Conservation (phyloP, 2,329 filamentous ascomycete genomes). For the Aspergillus ruber region DNA sequence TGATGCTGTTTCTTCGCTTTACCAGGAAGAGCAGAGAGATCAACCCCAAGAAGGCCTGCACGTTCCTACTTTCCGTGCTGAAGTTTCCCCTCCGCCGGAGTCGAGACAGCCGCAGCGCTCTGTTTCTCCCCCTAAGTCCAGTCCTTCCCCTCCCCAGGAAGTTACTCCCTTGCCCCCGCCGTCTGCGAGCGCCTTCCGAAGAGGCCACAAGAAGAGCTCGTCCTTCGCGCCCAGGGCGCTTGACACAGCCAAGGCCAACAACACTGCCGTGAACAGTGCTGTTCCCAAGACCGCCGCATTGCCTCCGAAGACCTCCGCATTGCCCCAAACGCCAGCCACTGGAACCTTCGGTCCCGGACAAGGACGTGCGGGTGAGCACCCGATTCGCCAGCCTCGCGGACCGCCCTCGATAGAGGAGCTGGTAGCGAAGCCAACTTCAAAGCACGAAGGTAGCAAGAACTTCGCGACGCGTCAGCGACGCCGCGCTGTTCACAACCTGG, state of each 20-base stretch:
- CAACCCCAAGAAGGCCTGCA: conserved; percentile 41
- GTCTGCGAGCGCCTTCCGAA: conserved; percentile 85
- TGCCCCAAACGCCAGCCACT: conserved; percentile 73
- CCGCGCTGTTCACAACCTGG: conserved; percentile 83
- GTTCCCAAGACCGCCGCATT: conserved; percentile 45
- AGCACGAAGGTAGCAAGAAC: conserved; percentile 93
- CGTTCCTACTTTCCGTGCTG: conserved; percentile 61
- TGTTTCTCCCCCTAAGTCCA: conserved; percentile 56
- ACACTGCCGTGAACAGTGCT: conserved; percentile 30
- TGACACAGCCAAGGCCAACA: conserved; percentile 46
- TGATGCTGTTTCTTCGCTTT: conserved; percentile 8
- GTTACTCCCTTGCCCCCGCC: conserved; percentile 73
- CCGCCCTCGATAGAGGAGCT: conserved; percentile 90
- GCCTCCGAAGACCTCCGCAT: conserved; percentile 66
- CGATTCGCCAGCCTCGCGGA: conserved; percentile 83
- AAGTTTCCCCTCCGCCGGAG: conserved; percentile 72
- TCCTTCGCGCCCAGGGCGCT: conserved; percentile 54
- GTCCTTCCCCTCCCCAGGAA: conserved; percentile 63
- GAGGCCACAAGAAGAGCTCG: conserved; percentile 83
- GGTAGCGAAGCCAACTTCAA: conserved; percentile 79
- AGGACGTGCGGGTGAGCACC: conserved; percentile 88
- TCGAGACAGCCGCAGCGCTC: conserved; percentile 56
- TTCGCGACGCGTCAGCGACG: conserved; percentile 89
- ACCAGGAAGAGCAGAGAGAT: conserved; percentile 37
- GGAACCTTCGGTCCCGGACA: conserved; percentile 91